A percentile compares a stretch with the other conserved stretches of the same genome.
These are phyloP conservation scores for Dothiorella sarmentorum DNA, from an alignment of 2,329 filamentous ascomycete genomes.

Conservation along the genomic window DNA sequence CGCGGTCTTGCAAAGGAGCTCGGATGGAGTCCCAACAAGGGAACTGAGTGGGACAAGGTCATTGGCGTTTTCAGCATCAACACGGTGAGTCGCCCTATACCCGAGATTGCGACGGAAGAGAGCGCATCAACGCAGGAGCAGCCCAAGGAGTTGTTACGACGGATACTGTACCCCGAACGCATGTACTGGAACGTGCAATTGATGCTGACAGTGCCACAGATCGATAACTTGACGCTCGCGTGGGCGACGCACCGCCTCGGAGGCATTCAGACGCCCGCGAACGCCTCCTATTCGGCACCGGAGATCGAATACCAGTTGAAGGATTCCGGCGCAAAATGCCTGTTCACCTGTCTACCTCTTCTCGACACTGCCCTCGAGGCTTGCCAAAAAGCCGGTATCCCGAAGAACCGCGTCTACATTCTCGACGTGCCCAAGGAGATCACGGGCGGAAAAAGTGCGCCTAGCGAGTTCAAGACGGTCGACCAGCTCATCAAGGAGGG, in stretches of 20 bases:
- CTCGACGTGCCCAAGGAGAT: conserved; percentile 61
- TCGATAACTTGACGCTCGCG: conserved; percentile 70
- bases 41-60: conserved; percentile 78
- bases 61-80: conserved; percentile 75
- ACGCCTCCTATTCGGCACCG: conserved; percentile 66
- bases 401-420: conserved; percentile 63
- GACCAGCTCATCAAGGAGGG: conserved; percentile 65
- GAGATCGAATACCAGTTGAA: conserved; percentile 72
- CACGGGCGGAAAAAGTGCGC: conserved; percentile 46
- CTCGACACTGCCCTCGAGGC: conserved; percentile 63
- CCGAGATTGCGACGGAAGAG: no score
- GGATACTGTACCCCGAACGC: no score
- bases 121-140: no score
- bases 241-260: conserved; percentile 72
- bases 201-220: conserved; percentile 43
- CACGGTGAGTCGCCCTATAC: conserved; percentile 64
- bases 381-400: conserved; percentile 60
- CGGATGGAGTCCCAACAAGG: conserved; percentile 65
- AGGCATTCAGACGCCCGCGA: conserved; percentile 72
- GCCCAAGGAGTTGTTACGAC: no score
- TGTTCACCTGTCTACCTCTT: conserved; percentile 70
- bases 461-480: conserved; percentile 58
- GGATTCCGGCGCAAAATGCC: conserved; percentile 63
- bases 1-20: conserved; percentile 68
- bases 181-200: not conserved